Evolutionary conservation across 179 eudicot species (phyloP), one percentile per base, ranked within the genome.

Genomic region (Nepenthes alata): DNA sequence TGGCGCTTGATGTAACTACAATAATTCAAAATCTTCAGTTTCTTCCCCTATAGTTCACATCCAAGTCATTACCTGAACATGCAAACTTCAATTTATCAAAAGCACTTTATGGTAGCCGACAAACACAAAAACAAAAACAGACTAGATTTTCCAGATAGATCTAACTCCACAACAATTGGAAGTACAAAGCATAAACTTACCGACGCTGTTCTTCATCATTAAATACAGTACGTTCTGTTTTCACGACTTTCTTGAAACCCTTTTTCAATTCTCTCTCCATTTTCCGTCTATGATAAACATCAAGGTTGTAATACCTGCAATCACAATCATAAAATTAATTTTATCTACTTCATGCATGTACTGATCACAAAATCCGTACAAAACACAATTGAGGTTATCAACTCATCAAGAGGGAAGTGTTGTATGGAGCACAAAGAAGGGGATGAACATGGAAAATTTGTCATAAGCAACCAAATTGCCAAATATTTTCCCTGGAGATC

Each of bases 201-300:
- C 93, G 72, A 37, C 95, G 83, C 58, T 80, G 87, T 67, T 88
- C 94, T 83, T 90, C 96, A 73, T 90, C 95, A 68, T 90, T 70
- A 69, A 88, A 82, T 35, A 85, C 80, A 58, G 79, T 75, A 50
- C 86, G 85, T 63, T 85, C 97, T 36, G 79, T 71, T 55, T 73
- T 63, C 60, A 54, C 53, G n/a, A 73, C 79, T 66, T 76, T 80
- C 62, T 74, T 74, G 59, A 77, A 37, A 41, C 94, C 94, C 71
- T 84, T 85, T 67, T 81, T 88, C 75, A 74, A 71, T 72, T 81
- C 76, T 72, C 84, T 91, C 52, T 82, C 88, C 70, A 84, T 58
- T 65, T 91, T 71, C 14, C 38, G 78, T 58, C 77, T 74, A 79
- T 80, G 78, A 77, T 90, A 83, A 70, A 83, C 81, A 75, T 90